A percentile compares a stretch with the other conserved stretches of the same genome.
phyloP scores from a whole-genome alignment of 2,329 filamentous ascomycete species.

The Neoscytalidium dimidiatum region DNA sequence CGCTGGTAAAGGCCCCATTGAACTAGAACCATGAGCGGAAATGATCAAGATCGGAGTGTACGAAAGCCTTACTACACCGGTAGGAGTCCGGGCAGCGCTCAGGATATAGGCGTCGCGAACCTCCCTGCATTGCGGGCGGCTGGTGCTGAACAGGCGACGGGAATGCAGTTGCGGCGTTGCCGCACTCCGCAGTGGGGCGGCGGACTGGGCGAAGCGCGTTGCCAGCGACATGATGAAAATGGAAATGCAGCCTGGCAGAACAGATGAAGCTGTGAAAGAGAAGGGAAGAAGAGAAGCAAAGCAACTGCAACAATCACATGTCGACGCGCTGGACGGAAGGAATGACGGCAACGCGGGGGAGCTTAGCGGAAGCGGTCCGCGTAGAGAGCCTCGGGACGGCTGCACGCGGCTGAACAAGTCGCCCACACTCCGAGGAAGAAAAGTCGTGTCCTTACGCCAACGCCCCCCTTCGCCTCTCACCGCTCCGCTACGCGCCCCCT shows the following conservation, averaged over 20 bases:
- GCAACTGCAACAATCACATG: not conserved
- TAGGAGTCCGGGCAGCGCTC: constrained; percentile 85
- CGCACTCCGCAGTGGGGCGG: not conserved
- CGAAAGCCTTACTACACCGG: constrained; percentile 67
- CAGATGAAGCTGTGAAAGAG: not conserved
- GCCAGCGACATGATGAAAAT: not conserved
- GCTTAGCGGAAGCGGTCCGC: constrained; percentile 1
- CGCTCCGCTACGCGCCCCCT: not conserved
- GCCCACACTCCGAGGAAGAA: not conserved
- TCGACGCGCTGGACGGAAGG: not conserved
- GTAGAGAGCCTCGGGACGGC: constrained; percentile 6
- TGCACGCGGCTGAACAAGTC: not conserved
- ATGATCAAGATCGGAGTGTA: not conserved
- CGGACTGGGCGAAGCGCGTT: not conserved
- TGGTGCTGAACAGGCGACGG: constrained; percentile 37
- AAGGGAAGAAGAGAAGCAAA: not conserved
- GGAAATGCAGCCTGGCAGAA: not conserved
- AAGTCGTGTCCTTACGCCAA: not conserved
- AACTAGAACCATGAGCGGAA: constrained; percentile 60
- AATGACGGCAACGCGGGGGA: constrained; percentile 16
- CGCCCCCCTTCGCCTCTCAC: not conserved
- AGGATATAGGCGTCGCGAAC: constrained; percentile 93
- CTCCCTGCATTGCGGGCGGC: constrained; percentile 53
- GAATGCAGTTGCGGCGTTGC: not conserved
- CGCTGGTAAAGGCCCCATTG: constrained; percentile 84